Percentiles rank a stretch among this genome's conserved stretches.
Conservation (phyloP, 371 early-diverging fungal species). For the Mucor lusitanicus region DNA sequence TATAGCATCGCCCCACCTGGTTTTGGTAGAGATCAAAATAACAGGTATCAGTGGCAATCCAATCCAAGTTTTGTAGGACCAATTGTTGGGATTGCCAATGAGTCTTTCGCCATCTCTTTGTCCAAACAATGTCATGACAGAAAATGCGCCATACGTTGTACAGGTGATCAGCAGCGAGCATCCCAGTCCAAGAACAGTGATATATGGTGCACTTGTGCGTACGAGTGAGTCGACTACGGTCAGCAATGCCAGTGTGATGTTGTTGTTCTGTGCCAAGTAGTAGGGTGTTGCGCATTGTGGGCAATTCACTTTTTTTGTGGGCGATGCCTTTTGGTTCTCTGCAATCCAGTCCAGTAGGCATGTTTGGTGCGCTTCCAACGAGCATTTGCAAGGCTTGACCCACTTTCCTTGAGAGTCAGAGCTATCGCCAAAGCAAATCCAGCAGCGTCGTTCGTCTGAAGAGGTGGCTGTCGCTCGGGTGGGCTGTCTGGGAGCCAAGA, state of each 20-base stretch:
- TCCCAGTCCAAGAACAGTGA: conserved; percentile 66
- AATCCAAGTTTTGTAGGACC: conserved; percentile 73
- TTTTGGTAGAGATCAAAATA: conserved; percentile 59
- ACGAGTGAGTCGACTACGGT: conserved; percentile 56
- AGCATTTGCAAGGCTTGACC: conserved; percentile 78
- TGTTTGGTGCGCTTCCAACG: conserved; percentile 71
- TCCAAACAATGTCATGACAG: conserved; percentile 71
- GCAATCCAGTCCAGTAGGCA: conserved; percentile 79
- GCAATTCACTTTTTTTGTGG: conserved; percentile 39
- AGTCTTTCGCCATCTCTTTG: conserved; percentile 63
- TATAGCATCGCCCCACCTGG: conserved; percentile 44
- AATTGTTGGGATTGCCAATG: conserved; percentile 57
- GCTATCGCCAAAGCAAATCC: conserved; percentile 72
- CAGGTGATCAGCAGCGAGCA: conserved; percentile 60
- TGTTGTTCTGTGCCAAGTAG: conserved; percentile 57
- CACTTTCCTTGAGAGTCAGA: conserved; percentile 62
- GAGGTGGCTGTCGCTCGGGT: neutral
- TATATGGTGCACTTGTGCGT: conserved; percentile 65
- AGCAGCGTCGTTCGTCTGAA: conserved; percentile 45
- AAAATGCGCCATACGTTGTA: conserved; percentile 70
- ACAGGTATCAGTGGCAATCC: conserved; percentile 69
- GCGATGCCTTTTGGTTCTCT: conserved; percentile 61
- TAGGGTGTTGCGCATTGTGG: conserved; percentile 78
- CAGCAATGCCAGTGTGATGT: conserved; percentile 51
- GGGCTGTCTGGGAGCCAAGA: conserved; percentile 29